Evolutionary conservation across 305 asterid genomes (phyloP), one percentile per base, ranked within the genome.

Genomic region (Fraxinus sp.): DNA sequence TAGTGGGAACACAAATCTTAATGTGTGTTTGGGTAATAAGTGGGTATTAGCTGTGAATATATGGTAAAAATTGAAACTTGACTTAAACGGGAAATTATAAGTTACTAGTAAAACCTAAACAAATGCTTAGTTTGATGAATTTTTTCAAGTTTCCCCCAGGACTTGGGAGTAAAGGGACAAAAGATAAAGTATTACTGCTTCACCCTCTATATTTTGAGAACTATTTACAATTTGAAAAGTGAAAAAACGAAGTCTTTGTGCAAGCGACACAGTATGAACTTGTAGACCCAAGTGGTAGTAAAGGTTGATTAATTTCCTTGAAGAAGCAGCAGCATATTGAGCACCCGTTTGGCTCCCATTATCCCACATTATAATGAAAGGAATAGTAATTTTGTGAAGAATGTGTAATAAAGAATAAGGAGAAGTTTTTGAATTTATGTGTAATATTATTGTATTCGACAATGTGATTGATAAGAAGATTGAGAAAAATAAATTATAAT

Each of bases 61-160:
- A 16, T 5, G 64, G 64, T 52, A 14, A n/a, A 52, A 16, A 52
- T 52, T 52, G 9, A 52, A 5, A 52, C n/a, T 52, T 5, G 64
- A 52, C 24, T 16, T 52, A 4, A 16, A n/a, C 3, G n/a, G 22
- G 24, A 52, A 52, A 52, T n/a, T n/a, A 3, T 46, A 52, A 16
- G 64, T 52, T 52, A 52, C 24, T 52, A 52, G 64, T 52, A 18
- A 52, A 52, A n/a, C 64, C 24, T 8, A 52, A n/a, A 52, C 22
- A 52, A 16, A 16, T 16, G 57, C 26, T n/a, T 55, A n/a, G 66
- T 46, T 46, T 46, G 18, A 46, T 13, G 57, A 46, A n/a, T n/a
- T n/a, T 55, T n/a, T 55, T 55, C 24, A 55, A 57, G 26, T 57
- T 57, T 18, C 84, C 86, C 36, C 86, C 90, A 20, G 87, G 30